These are phyloP conservation scores for Parmelia sp. DNA, from an alignment of 495 filamentous ascomycete genomes.

Conservation along the genomic window DNA sequence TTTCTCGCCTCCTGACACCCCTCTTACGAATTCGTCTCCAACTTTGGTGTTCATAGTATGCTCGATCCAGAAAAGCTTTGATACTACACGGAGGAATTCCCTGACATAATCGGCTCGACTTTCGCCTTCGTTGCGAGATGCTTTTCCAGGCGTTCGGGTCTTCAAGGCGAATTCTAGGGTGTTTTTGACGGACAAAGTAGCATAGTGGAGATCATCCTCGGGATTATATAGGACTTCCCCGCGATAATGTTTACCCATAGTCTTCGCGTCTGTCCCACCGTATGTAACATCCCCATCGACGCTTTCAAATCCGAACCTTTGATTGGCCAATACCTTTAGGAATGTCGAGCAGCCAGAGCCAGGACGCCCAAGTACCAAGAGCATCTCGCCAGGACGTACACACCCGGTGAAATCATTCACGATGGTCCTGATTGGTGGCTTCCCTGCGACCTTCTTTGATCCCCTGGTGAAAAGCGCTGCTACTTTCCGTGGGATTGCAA, in stretches of 20 bases:
- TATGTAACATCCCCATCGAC: slow-evolving; percentile 75
- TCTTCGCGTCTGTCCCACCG: slow-evolving; percentile 58
- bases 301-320: slow-evolving; percentile 68
- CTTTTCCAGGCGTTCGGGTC: slow-evolving; percentile 59
- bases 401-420: slow-evolving; percentile 51
- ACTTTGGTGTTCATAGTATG: slow-evolving; percentile 62
- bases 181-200: slow-evolving; percentile 61
- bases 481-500: slow-evolving; percentile 50
- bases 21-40: slow-evolving; percentile 59
- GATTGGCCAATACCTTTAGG: slow-evolving; percentile 77
- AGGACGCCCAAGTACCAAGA: slow-evolving; percentile 79
- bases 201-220: slow-evolving; percentile 72
- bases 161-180: slow-evolving; percentile 67
- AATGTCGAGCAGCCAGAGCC: slow-evolving; percentile 87
- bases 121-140: slow-evolving; percentile 55
- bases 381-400: slow-evolving; percentile 77
- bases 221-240: slow-evolving; percentile 61
- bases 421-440: slow-evolving; percentile 45
- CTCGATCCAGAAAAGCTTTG: slow-evolving; percentile 74
- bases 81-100: slow-evolving; percentile 62
- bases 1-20: slow-evolving; percentile 67
- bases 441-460: slow-evolving; percentile 34
- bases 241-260: slow-evolving; percentile 59
- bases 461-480: slow-evolving; percentile 45
- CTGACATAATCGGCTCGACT: slow-evolving; percentile 55